Percentiles rank a stretch among this genome's conserved stretches.
These are phyloP conservation scores for Neofusicoccum ribis DNA, from an alignment of 2,329 filamentous ascomycete genomes.

Conservation along the genomic window DNA sequence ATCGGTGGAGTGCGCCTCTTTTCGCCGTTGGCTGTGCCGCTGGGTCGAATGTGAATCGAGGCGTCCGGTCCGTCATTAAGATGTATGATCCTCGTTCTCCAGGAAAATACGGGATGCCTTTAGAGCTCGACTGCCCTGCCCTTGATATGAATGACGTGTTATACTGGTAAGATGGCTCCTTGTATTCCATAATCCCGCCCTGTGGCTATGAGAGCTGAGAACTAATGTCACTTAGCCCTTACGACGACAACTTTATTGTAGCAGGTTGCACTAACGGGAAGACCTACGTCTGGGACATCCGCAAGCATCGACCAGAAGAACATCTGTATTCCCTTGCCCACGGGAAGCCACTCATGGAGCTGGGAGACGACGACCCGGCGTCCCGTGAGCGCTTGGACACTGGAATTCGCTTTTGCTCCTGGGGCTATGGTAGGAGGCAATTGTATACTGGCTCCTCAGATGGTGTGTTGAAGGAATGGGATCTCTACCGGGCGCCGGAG, in stretches of 20 bases:
- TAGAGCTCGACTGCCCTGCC: conserved; percentile 58
- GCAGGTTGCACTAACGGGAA: conserved; percentile 61
- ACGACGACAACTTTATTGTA: conserved; percentile 54
- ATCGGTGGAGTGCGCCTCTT: conserved; percentile 31
- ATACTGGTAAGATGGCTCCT: conserved; percentile 41
- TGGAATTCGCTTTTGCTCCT: conserved; percentile 59
- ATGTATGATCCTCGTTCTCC: conserved; percentile 49
- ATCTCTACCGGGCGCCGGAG: conserved; percentile 53
- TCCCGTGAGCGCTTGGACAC: conserved; percentile 56
- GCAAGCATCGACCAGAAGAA: conserved; percentile 43
- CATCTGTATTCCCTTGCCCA: conserved; percentile 55
- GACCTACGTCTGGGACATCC: conserved; percentile 62
- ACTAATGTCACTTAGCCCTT: conserved; percentile 33
- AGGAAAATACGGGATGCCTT: conserved; percentile 29
- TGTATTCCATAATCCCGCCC: background rate
- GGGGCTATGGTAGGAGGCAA: conserved; percentile 53
- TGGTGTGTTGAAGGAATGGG: conserved; percentile 61
- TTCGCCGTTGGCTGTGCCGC: conserved; percentile 58
- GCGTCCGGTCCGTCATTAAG: conserved; percentile 52
- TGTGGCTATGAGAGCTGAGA: too few species aligned
- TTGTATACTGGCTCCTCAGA: conserved; percentile 63
- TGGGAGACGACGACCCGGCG: conserved; percentile 39
- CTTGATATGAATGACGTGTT: conserved; percentile 63
- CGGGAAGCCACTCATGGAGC: conserved; percentile 50
- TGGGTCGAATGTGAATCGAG: conserved; percentile 36